Percentiles rank a stretch among this genome's conserved stretches.
Evolutionary conservation across 805 yeast genomes (phyloP).

Genomic region (Nakazawaea ernobii): DNA sequence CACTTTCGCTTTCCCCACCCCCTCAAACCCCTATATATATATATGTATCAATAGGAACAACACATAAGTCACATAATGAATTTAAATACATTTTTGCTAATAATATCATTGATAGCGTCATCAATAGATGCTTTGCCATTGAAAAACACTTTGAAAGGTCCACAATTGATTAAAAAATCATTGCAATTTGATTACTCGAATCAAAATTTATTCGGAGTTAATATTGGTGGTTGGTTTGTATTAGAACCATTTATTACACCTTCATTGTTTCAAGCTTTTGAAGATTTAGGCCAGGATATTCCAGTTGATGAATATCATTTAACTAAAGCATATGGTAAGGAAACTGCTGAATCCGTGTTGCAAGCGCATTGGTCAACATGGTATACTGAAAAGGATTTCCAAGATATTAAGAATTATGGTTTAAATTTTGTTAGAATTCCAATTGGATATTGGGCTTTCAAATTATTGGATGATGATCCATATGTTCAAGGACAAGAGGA

Average conservation of each 20-base stretch:
- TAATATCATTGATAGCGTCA: not conserved
- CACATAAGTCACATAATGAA: too few relatives aligned
- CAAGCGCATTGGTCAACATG: slow-evolving; percentile 51
- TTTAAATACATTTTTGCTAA: not conserved
- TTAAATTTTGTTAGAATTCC: slow-evolving; percentile 73
- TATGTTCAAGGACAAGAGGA: slow-evolving; percentile 61
- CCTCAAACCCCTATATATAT: too few relatives aligned
- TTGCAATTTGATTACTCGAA: slow-evolving; percentile 23
- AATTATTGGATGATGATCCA: slow-evolving; percentile 45
- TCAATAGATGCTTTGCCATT: slow-evolving; percentile 1
- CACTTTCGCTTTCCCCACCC: too few relatives aligned
- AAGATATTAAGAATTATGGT: slow-evolving; percentile 43
- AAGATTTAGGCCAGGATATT: slow-evolving; percentile 31
- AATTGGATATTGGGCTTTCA: slow-evolving; percentile 78
- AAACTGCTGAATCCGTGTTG: slow-evolving; percentile 35
- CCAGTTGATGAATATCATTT: slow-evolving; percentile 61
- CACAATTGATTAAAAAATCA: slow-evolving; percentile 18
- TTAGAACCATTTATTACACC: slow-evolving; percentile 71
- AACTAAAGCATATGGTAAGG: slow-evolving; percentile 42
- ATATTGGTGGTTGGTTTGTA: slow-evolving; percentile 70
- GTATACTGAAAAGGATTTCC: slow-evolving; percentile 55
- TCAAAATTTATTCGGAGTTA: slow-evolving; percentile 36
- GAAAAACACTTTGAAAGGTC: not conserved
- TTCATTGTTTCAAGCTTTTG: slow-evolving; percentile 42
- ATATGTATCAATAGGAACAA: too few relatives aligned